Percentiles rank a stretch among this genome's conserved stretches.
These are phyloP conservation scores for Mrakia blollopis DNA, from an alignment of 768 basidiomycete genomes.

Conservation along the genomic window DNA sequence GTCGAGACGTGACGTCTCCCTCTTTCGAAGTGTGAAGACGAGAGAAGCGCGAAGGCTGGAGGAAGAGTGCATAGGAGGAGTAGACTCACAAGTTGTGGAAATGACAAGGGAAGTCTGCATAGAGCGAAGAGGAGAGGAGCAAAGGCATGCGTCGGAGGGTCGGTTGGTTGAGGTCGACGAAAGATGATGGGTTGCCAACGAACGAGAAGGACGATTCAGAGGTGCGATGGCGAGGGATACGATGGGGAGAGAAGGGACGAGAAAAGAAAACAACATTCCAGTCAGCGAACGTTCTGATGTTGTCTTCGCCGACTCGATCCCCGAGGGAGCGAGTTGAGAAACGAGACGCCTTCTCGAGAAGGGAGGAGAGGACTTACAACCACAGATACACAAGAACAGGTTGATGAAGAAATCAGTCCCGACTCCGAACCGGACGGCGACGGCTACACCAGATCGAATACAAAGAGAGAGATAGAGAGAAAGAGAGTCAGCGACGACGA, in stretches of 20 bases:
- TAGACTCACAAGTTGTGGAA: constrained; percentile 58
- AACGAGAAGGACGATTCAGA: neutral
- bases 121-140: constrained; percentile 30
- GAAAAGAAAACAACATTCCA: neutral
- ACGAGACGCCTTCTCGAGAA: too few species aligned
- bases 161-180: neutral
- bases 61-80: neutral
- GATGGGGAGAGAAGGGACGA: neutral
- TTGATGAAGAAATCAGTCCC: constrained; percentile 90
- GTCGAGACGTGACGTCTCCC: neutral
- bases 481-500: neutral
- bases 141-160: constrained; percentile 60
- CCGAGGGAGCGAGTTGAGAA: neutral
- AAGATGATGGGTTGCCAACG: too few species aligned
- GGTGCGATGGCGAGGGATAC: too few species aligned
- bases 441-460: constrained; percentile 54
- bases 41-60: neutral
- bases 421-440: constrained; percentile 87
- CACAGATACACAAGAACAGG: constrained; percentile 76
- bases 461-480: neutral
- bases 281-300: neutral
- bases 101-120: constrained; percentile 56
- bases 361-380: constrained; percentile 53
- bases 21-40: neutral
- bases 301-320: neutral